Base-by-base conservation (phyloP, 495 filamentous ascomycete species). In the Aspergillus affinis region DNA sequence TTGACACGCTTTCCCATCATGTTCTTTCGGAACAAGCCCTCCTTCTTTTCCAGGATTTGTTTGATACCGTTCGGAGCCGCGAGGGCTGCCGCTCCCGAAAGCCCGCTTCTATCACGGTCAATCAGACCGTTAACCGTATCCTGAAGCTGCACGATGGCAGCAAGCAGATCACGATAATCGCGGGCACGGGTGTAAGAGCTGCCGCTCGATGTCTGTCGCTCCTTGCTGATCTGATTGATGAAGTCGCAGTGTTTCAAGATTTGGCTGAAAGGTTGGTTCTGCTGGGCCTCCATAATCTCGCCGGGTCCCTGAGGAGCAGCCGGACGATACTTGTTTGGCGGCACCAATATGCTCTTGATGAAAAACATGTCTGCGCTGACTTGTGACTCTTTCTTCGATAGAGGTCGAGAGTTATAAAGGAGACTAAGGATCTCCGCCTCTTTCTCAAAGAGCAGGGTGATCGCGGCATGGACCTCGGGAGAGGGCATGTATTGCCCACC, bases 1-100 rank as follows among this genome's bases (percentile, higher is more conserved):
- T 99, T 98, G 72, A 99, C 95, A 77, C 95, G 90, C 79, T 99
- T 99, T 51, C 95, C 95, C 95, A 99, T 99, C 93, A 99, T 98
- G 78, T 99, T 96, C 82, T 93, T 98, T 65, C 95, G 82, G 80
- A 99, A 98, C 51, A 99, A 77, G 50, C 95, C 95, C 69, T 99
- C 95, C 75, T 99, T 99, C 82, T 98, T 98, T 75, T 99, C 95
- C 17, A 99, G 82, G 66, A 91, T 89, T 68, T 99, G 95, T 75
- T 98, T 99, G 73, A 99, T 95, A 58, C 95, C 95, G 46, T 75
- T 79, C 3, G 78, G 69, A 29, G 72, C 62, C 4, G 63, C 56
- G 5, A 69, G 66, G 4, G 71, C 67, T 8, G 90, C 90, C 4
- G 82, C 75, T 9, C 93, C 92, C 47, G 86, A 84, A 12, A 91